Evolutionary conservation across 805 yeast species (phyloP).

Genomic region (Saccharomycopsis vini): DNA sequence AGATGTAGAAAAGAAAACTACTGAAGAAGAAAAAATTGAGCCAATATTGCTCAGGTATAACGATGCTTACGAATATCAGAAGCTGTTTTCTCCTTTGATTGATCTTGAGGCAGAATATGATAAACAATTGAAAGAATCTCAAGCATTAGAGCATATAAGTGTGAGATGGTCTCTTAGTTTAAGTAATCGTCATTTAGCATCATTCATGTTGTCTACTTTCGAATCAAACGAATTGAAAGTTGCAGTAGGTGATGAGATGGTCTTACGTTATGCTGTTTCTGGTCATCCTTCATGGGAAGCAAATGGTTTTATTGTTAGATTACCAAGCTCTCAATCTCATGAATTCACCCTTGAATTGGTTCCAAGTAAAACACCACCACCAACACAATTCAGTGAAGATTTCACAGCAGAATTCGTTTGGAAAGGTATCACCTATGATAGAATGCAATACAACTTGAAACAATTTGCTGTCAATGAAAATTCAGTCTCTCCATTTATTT

Average conservation of each 20-base stretch:
- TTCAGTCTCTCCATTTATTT: conserved; percentile 65
- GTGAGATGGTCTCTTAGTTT: conserved; percentile 68
- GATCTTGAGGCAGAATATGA: conserved; percentile 78
- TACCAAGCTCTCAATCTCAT: conserved; percentile 60
- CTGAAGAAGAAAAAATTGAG: conserved; percentile 44
- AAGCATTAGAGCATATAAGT: conserved; percentile 60
- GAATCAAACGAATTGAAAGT: conserved; percentile 60
- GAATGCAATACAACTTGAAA: conserved; percentile 76
- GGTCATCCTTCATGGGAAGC: conserved; percentile 59
- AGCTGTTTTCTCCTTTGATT: conserved; percentile 76
- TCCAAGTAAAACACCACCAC: conserved; percentile 38
- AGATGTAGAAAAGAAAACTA: conserved; percentile 46
- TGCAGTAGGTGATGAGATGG: conserved; percentile 79
- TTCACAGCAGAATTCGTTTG: conserved; percentile 84
- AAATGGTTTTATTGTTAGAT: conserved; percentile 56
- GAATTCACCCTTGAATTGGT: conserved; percentile 64
- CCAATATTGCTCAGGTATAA: conserved; percentile 70
- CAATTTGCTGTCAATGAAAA: conserved; percentile 60
- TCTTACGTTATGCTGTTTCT: conserved; percentile 52
- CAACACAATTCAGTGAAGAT: conserved; percentile 49
- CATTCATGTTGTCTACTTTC: conserved; percentile 58
- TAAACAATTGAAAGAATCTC: conserved; percentile 63
- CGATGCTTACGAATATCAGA: conserved; percentile 80
- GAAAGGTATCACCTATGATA: conserved; percentile 74
- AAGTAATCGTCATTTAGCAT: conserved; percentile 56